Evolutionary conservation across 2,329 filamentous ascomycete genomes (phyloP), one percentile per base, ranked within the genome.

Genomic region (Drechslerella stenobrocha): DNA sequence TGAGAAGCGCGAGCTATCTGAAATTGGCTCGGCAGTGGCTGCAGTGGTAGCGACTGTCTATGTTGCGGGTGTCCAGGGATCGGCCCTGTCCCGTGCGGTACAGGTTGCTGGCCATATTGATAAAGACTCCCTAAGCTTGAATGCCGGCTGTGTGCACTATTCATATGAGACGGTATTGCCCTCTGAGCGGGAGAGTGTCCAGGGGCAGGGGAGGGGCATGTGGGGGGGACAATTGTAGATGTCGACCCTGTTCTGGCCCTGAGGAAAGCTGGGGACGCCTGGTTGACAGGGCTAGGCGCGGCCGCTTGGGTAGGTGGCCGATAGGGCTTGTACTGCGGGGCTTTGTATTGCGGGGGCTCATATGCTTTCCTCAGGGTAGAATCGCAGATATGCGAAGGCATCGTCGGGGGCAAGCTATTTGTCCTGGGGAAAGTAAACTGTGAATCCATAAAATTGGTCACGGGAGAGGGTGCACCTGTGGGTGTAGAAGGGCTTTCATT

Each of bases 291-390:
- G 40, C 20, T 18, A 28, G 46, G 44, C 11, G 11, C 20, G 3
- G 53, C 20, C 3, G 53, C 37, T 20, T 45, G 47, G 18, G 56
- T 47, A 22, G 63, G 63, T 26, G 63, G 63, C 34, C 63, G 60
- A 23, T 67, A 67, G 3, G 63, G 63, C 7, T 67, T 67, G 35
- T 67, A 67, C 26, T 67, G 63, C 23, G 44, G 44, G 28, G 28
- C 28, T 11, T 30, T 67, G 35, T 67, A 67, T 32, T 67, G 63
- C 20, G 44, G 63, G 11, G 44, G 44, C 5, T 67, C 55, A 22
- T 55, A 56, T 5, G 35, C 24, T 15, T 60, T 67, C 15, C 35
- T 67, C 11, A 20, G 15, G 15, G 35, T 40, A n/a, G 53, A 9
- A 30, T 42, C 37, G 40, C 48, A 18, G 24, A 13, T 22, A 20